Conservation (phyloP, 2,329 filamentous ascomycete genomes). For the Trichophyton rubrum region DNA sequence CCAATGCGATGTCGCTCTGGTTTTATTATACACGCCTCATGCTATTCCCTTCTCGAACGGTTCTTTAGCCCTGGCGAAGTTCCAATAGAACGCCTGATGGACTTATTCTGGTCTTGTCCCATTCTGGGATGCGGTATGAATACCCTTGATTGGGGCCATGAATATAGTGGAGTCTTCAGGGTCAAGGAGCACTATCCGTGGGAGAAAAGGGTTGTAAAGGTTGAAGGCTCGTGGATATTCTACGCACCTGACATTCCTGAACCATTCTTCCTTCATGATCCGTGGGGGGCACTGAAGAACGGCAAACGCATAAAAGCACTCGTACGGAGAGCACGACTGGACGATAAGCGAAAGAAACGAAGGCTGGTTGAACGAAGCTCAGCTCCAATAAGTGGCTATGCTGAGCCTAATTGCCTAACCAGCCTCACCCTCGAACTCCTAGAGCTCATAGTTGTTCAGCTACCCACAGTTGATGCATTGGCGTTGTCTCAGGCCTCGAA, state of each 20-base stretch:
- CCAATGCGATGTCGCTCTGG: not conserved
- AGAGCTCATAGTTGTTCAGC: not conserved
- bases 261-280: not conserved
- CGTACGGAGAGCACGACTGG: too few species aligned
- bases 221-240: too few species aligned
- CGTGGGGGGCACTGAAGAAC: too few species aligned
- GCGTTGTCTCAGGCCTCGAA: not conserved
- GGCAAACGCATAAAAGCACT: too few species aligned
- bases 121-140: not conserved
- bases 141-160: not conserved
- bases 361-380: not conserved
- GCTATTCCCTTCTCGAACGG: not conserved
- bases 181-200: not conserved
- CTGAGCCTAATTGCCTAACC: not conserved
- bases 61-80: not conserved
- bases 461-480: not conserved
- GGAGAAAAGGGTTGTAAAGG: not conserved
- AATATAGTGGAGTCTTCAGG: not conserved
- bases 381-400: not conserved
- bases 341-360: too few species aligned
- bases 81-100: not conserved
- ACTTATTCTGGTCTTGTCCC: not conserved
- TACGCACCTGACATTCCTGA: too few species aligned
- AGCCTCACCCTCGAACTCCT: not conserved
- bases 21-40: not conserved